phyloP scores from a whole-genome alignment of 768 basidiomycete genomes.

The Kwoniella pini region DNA sequence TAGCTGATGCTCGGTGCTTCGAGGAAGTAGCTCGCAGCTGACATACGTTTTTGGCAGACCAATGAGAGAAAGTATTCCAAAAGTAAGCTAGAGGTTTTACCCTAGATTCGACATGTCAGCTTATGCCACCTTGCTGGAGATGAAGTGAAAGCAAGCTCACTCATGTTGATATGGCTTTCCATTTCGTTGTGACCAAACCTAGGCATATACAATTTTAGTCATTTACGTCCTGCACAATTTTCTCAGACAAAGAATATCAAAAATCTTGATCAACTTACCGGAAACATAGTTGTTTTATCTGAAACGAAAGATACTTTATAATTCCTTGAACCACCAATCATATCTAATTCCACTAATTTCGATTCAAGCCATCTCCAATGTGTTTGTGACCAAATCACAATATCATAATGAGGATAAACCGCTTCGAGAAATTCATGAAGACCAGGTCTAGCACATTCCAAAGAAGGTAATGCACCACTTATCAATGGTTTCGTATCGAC shows the following conservation, averaged over 20 bases:
- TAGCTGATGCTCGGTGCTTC: no score
- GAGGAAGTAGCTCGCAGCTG: no score
- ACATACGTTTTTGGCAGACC: conserved; percentile 55
- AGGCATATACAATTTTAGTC: not conserved
- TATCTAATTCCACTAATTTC: conserved; percentile 80
- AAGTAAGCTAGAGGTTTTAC: conserved; percentile 62
- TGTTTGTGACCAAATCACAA: conserved; percentile 80
- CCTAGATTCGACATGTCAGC: conserved; percentile 8
- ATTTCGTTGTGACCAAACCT: conserved; percentile 69
- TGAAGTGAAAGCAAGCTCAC: conserved; percentile 43
- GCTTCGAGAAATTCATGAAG: conserved; percentile 81
- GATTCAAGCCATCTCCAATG: conserved; percentile 87
- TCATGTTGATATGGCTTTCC: conserved; percentile 75
- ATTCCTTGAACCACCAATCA: conserved; percentile 69
- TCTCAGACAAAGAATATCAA: no score
- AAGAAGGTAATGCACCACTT: conserved; percentile 73
- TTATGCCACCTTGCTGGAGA: not conserved
- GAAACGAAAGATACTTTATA: conserved; percentile 70
- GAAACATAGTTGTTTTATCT: conserved; percentile 87
- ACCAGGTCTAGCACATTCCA: conserved; percentile 77
- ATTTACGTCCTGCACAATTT: no score
- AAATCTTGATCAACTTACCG: conserved; percentile 55
- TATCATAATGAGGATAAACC: conserved; percentile 80
- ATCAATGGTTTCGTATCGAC: conserved; percentile 81
- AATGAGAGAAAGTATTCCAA: conserved; percentile 83